A percentile compares a stretch with the other conserved stretches of the same genome.
These are phyloP conservation scores for Aurantiochytrium sp. DNA, from an alignment of 108 stramenopile genomes.

Conservation along the genomic window DNA sequence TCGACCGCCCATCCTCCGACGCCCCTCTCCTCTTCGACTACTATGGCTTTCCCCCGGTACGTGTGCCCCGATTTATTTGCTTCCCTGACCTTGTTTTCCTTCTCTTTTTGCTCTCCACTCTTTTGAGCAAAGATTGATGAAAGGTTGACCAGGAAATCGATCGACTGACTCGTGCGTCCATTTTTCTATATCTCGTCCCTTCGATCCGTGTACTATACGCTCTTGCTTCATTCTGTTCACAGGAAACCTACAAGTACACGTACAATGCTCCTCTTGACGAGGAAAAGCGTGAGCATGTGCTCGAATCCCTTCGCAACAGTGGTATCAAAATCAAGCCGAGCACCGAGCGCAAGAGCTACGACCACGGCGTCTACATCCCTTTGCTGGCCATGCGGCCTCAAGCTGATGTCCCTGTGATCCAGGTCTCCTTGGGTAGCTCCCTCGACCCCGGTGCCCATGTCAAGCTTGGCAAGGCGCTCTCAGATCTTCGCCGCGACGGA, in stretches of 20 bases:
- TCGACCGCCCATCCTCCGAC: not conserved
- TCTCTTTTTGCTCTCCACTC: no score
- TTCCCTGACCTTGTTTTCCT: no score
- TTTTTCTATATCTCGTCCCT: no score
- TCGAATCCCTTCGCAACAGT: slow-evolving; percentile 20
- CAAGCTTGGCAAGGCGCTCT: slow-evolving; percentile 55
- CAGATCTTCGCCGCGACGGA: slow-evolving; percentile 51
- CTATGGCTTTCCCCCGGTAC: slow-evolving; percentile 55
- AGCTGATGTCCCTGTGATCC: slow-evolving; percentile 68
- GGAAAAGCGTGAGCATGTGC: slow-evolving; percentile 44
- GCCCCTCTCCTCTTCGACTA: slow-evolving; percentile 60
- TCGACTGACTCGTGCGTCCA: no score
- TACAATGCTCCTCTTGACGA: slow-evolving; percentile 61
- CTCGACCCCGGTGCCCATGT: slow-evolving; percentile 46
- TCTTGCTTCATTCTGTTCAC: not conserved
- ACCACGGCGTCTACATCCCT: slow-evolving; percentile 81
- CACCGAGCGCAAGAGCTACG: slow-evolving; percentile 55
- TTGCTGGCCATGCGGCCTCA: slow-evolving; percentile 65
- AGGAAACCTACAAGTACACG: slow-evolving; percentile 59
- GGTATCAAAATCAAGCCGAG: slow-evolving; percentile 31
- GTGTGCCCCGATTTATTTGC: no score
- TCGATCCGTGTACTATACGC: no score
- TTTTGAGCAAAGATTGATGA: no score
- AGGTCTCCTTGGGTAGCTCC: slow-evolving; percentile 47
- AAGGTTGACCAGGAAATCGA: no score